Evolutionary conservation across 2,329 filamentous ascomycete genomes (phyloP).

Genomic region (Penicillium sp.): DNA sequence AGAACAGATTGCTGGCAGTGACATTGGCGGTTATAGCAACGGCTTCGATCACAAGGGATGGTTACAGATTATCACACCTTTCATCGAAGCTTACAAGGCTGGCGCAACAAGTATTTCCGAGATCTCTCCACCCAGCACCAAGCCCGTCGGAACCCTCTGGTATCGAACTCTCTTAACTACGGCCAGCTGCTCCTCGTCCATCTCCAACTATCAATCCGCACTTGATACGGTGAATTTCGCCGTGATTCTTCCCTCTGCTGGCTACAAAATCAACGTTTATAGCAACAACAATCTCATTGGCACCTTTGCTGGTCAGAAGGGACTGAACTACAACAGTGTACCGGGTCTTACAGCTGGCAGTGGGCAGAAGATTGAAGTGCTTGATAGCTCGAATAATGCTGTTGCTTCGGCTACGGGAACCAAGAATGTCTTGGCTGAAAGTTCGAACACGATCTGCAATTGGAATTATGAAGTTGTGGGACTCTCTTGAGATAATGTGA

Average conservation of each 20-base stretch:
- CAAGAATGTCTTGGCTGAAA: neutral
- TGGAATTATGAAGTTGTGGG: constrained; percentile 1
- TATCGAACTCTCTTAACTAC: neutral
- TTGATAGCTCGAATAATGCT: neutral
- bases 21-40: neutral
- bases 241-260: neutral
- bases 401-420: neutral
- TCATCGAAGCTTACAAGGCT: neutral
- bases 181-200: neutral
- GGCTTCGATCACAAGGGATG: neutral
- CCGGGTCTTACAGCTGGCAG: neutral
- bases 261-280: neutral
- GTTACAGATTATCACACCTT: neutral
- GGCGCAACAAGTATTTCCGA: neutral
- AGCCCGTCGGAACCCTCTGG: neutral
- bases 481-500: neutral
- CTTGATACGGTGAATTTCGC: neutral
- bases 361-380: neutral
- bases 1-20: neutral
- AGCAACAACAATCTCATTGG: neutral
- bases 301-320: neutral
- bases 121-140: neutral
- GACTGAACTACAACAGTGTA: neutral
- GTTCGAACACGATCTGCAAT: neutral
- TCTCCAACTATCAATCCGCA: neutral